These are phyloP conservation scores for Ogataea trehalophila DNA, from an alignment of 805 yeast species.

Conservation along the genomic window DNA sequence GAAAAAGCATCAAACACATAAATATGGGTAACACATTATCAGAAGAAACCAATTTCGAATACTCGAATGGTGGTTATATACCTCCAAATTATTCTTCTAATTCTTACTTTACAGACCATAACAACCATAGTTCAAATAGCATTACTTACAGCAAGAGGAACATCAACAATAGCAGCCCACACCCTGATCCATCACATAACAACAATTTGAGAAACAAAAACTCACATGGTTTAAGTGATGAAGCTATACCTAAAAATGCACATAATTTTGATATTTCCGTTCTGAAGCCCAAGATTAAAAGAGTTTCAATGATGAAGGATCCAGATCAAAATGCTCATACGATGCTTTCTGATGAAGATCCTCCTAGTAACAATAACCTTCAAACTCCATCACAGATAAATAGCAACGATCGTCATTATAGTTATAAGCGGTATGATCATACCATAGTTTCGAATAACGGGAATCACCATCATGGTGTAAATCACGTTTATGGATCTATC, in stretches of 20 bases:
- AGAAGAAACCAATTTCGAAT: slow-evolving; percentile 2
- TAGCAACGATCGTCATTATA: not conserved
- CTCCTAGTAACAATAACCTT: not conserved
- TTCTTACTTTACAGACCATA: not conserved
- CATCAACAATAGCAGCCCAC: not conserved
- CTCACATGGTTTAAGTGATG: no score
- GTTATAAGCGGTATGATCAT: not conserved
- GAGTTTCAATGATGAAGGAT: no score
- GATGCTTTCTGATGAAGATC: not conserved
- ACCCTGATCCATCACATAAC: not conserved
- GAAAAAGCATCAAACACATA: not conserved
- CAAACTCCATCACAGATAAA: not conserved
- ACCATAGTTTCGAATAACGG: not conserved
- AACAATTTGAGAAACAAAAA: no score
- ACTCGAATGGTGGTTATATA: not conserved
- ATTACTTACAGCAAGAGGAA: not conserved
- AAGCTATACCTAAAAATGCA: no score
- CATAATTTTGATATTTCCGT: no score
- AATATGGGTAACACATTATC: slow-evolving; percentile 3
- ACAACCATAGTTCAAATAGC: not conserved
- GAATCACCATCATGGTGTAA: not conserved
- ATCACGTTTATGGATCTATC: not conserved
- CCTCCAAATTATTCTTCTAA: not conserved
- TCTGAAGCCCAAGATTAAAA: no score
- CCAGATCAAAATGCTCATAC: not conserved